phyloP scores from a whole-genome alignment of 106 monocot species.

The Dioscorea alata region DNA sequence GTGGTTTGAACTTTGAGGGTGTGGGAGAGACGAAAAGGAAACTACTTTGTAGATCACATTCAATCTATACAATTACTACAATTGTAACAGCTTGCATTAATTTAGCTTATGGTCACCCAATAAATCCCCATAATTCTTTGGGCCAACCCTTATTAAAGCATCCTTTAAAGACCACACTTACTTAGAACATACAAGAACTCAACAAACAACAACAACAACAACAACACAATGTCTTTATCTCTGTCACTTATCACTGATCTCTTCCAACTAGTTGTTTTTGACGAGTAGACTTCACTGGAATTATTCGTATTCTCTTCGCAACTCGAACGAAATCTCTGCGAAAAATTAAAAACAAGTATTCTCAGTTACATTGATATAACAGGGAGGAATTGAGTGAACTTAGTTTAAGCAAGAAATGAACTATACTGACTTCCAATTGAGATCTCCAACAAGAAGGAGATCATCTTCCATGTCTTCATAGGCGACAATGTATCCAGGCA shows the following conservation, averaged over 20 bases:
- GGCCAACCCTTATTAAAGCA: background rate
- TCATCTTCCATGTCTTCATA: slow-evolving; percentile 91
- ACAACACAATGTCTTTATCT: background rate
- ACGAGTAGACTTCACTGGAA: slow-evolving; percentile 26
- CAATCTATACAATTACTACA: background rate
- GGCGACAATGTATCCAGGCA: slow-evolving; percentile 73
- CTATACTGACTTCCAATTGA: slow-evolving; percentile 61
- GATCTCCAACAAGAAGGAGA: slow-evolving; percentile 82
- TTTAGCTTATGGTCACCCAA: background rate
- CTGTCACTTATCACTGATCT: background rate
- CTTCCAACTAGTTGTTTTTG: slow-evolving; percentile 9
- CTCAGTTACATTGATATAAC: background rate
- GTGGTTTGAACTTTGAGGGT: background rate
- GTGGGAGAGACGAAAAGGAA: background rate
- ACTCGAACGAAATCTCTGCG: slow-evolving; percentile 40
- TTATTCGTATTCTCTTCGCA: slow-evolving; percentile 41
- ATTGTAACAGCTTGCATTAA: background rate
- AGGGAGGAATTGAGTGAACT: background rate
- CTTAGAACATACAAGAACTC: background rate
- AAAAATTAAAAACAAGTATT: background rate
- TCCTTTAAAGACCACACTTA: background rate
- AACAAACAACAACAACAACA: background rate
- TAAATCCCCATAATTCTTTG: background rate
- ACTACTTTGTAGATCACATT: background rate
- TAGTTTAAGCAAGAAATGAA: background rate